Evolutionary conservation across 2,329 filamentous ascomycete genomes (phyloP).

Genomic region (Colletotrichum truncatum): DNA sequence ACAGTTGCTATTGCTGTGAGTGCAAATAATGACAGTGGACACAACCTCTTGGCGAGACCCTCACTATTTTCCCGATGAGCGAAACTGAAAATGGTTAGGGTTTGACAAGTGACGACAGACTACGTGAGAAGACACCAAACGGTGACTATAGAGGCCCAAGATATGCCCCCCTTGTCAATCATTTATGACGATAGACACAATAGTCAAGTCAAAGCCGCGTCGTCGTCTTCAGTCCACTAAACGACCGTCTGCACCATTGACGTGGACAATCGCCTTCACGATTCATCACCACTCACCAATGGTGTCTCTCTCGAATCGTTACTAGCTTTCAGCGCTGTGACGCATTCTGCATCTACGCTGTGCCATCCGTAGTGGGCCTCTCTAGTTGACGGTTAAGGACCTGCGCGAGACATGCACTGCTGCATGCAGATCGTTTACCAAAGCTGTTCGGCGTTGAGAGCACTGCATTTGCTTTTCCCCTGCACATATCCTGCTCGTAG

Average conservation of each 20-base stretch:
- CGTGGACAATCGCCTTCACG: no score
- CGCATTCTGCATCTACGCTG: conserved; percentile 2
- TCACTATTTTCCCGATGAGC: neutral
- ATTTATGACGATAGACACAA: neutral
- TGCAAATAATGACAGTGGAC: neutral
- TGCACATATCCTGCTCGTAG: no score
- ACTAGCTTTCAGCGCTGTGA: neutral
- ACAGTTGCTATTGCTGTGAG: neutral
- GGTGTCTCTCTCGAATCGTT: neutral
- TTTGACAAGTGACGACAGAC: no score
- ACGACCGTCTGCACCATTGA: no score
- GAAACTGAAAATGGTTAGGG: neutral
- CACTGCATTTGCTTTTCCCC: neutral
- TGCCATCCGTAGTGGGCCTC: neutral
- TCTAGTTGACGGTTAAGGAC: neutral
- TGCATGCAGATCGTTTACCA: conserved; percentile 19
- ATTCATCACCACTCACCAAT: neutral
- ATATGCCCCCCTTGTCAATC: neutral
- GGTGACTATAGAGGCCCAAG: neutral
- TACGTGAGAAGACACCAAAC: neutral
- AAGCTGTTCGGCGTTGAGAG: no score
- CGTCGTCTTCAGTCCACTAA: neutral
- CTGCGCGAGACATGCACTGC: neutral
- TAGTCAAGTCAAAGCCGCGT: neutral
- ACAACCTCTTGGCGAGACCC: conserved; percentile 23